phyloP scores from a whole-genome alignment of 305 asterid genomes.

The Solanum hybrid region DNA sequence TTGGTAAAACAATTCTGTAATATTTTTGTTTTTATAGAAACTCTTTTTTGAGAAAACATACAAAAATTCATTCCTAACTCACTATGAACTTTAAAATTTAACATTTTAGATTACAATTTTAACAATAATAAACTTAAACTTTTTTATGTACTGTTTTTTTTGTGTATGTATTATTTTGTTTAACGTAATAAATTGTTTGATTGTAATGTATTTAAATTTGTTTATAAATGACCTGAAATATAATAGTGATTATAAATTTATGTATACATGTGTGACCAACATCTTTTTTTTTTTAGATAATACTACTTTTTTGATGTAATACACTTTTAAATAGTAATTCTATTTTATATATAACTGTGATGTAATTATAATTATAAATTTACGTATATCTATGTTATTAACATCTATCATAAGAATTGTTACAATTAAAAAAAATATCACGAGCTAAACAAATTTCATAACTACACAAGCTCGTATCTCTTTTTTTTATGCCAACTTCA shows the following conservation, averaged over 20 bases:
- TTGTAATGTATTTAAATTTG: not conserved
- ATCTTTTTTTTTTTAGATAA: not conserved
- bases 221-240: not conserved
- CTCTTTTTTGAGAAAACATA: not conserved
- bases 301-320: too few species aligned
- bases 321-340: too few species aligned
- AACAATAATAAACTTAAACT: not conserved
- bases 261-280: rapidly evolving
- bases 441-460: not conserved
- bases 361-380: not conserved
- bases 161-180: not conserved
- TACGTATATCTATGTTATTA: not conserved
- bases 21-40: not conserved
- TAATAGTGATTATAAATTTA: not conserved
- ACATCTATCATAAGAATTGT: not conserved
- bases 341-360: not conserved
- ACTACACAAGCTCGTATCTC: not conserved
- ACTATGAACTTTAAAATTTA: not conserved
- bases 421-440: not conserved
- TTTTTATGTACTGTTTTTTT: not conserved
- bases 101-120: not conserved
- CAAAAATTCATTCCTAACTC: not conserved
- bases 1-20: not conserved
- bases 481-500: not conserved
- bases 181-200: not conserved